These are phyloP conservation scores for Pichia kluyveri DNA, from an alignment of 805 yeast species.

Conservation along the genomic window DNA sequence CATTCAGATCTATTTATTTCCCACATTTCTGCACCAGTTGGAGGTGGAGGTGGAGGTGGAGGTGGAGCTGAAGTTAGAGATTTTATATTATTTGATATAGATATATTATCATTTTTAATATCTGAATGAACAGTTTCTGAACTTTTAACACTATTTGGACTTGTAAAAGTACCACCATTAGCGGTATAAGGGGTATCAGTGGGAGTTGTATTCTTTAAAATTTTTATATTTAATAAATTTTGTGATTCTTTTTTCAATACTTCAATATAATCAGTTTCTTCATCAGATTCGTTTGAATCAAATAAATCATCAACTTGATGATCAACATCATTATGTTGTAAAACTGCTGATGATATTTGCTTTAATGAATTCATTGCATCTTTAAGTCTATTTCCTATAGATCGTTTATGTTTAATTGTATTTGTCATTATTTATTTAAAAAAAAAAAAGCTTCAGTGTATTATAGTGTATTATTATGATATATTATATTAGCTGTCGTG, in stretches of 20 bases:
- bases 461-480: no score
- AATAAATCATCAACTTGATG: slow-evolving; percentile 1
- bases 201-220: not conserved
- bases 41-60: no score
- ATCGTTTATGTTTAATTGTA: slow-evolving; percentile 1
- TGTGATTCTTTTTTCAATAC: not conserved
- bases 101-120: no score
- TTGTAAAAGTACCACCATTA: not conserved
- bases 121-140: not conserved
- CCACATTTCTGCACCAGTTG: slow-evolving; percentile 49
- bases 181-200: not conserved
- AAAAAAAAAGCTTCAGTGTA: not conserved
- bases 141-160: not conserved
- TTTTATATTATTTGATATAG: not conserved
- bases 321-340: slow-evolving; percentile 1
- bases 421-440: not conserved
- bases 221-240: not conserved
- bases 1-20: slow-evolving; percentile 57
- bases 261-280: not conserved
- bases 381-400: not conserved
- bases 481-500: no score
- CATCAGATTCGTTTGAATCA: not conserved
- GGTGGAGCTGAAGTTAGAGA: no score
- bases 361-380: slow-evolving; percentile 5
- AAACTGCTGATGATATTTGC: slow-evolving; percentile 6